Base-by-base conservation (phyloP, 2,329 filamentous ascomycete species). In the Neofusicoccum sp. region DNA sequence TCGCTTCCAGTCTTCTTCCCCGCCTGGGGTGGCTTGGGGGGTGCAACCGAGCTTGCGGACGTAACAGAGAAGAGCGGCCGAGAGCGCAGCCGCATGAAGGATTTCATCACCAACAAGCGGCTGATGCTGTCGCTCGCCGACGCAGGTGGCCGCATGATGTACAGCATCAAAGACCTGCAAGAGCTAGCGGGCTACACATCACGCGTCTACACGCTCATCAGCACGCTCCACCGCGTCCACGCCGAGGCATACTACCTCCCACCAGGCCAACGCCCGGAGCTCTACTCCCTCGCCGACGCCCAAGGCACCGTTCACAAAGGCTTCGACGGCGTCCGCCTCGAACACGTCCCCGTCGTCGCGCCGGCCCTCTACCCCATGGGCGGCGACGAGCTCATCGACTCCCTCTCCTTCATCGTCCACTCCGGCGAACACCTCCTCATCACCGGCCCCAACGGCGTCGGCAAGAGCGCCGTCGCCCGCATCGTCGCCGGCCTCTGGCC, bases 101-200 rank as follows among this genome's bases (percentile, higher is more conserved):
- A 96, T 37, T 99, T 99, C 78, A 97, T 99, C 78, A 99, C 95
- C 11, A 99, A 99, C 80, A 98, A 99, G 78, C 88, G 95, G 4
- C 88, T 99, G 43, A 98, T 99, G 95, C 85, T 99, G 36, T 98
- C 94, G 14, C 85, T 99, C 41, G 95, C 95, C 8, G 95, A 99
- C 77, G 95, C 95, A 1, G 95, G 95, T 64, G 94, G 94, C 31
- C 87, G 95, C 50, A 97, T 99, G 92, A 99, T 99, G 95, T 99
- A 99, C 81, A 95, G 91, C 66, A 96, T 99, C 82, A 99, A 99
- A 78, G 96, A 99, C 73, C 86, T 99, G 39, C 93, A 93, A 1
- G 95, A 99, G 75, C 83, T 99, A 37, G 95, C 95, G 4, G 95
- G 95, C 28, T 96, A 98, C 79, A 99, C 95, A 0, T 97, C 92